phyloP scores from a whole-genome alignment of 257 asterid genomes.

The Avicennia marina region DNA sequence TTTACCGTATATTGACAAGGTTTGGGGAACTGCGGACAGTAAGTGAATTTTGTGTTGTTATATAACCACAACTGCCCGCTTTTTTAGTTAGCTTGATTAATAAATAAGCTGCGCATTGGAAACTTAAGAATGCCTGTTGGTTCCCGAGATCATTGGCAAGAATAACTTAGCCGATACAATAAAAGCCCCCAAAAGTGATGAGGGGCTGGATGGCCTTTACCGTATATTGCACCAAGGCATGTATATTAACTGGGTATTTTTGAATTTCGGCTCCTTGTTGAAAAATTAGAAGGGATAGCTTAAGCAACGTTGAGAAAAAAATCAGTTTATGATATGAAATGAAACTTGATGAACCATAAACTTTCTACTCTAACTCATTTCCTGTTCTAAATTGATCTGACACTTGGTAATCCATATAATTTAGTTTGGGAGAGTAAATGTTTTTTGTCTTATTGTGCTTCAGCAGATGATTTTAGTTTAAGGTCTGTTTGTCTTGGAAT shows the following conservation, averaged over 20 bases:
- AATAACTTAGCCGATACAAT: background rate
- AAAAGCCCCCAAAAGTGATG: background rate
- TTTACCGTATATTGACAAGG: no score
- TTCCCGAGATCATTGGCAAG: background rate
- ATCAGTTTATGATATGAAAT: background rate
- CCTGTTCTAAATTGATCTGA: background rate
- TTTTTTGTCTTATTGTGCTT: background rate
- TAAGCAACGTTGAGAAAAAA: background rate
- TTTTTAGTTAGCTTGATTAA: background rate
- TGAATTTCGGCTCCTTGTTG: background rate
- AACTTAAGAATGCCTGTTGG: background rate
- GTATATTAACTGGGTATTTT: background rate
- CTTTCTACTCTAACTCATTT: background rate
- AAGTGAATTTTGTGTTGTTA: no score
- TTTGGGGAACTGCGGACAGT: no score
- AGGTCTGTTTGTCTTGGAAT: background rate
- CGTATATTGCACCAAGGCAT: no score
- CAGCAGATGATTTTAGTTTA: background rate
- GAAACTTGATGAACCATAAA: background rate
- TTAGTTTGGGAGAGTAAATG: background rate
- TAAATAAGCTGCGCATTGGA: background rate
- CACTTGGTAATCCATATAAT: background rate
- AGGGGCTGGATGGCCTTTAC: no score
- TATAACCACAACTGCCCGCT: no score
- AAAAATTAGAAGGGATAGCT: background rate